phyloP scores from a whole-genome alignment of 495 filamentous ascomycete genomes.

The Amniculicola lignicola region DNA sequence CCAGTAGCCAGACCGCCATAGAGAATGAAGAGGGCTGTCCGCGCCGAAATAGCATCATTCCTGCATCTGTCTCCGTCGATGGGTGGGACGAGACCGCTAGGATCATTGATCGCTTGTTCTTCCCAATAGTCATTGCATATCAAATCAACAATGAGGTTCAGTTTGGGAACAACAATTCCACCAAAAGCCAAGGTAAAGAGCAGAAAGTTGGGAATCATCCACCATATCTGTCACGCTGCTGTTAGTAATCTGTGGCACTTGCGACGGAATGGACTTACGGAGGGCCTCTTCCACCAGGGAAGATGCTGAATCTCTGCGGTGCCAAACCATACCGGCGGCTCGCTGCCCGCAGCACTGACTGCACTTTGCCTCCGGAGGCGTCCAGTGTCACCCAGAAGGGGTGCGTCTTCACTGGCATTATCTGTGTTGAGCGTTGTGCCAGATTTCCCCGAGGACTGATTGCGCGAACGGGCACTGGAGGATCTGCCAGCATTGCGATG shows the following conservation, averaged over 20 bases:
- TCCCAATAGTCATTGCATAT: conserved; percentile 76
- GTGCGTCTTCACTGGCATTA: conserved; percentile 17
- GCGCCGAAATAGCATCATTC: conserved; percentile 65
- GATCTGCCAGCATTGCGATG: too few species aligned
- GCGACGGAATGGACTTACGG: conserved; percentile 49
- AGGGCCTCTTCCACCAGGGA: conserved; percentile 70
- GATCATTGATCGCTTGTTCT: conserved; percentile 46
- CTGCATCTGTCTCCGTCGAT: conserved; percentile 58
- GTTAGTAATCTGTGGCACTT: conserved; percentile 6
- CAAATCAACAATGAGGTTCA: conserved; percentile 75
- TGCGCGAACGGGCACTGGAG: too few species aligned
- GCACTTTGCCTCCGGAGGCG: not conserved
- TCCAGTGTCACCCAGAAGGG: conserved; percentile 10
- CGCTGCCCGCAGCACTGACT: conserved; percentile 5
- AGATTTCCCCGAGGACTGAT: too few species aligned
- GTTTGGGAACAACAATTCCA: conserved; percentile 70
- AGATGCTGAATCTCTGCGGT: conserved; percentile 59
- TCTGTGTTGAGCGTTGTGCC: too few species aligned
- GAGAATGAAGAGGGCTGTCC: conserved; percentile 73
- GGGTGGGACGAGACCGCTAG: conserved; percentile 1
- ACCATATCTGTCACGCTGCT: conserved; percentile 60
- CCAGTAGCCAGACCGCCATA: conserved; percentile 69
- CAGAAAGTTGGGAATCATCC: conserved; percentile 74
- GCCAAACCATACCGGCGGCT: conserved; percentile 41
- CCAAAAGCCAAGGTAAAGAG: conserved; percentile 81